Conservation (phyloP, 1,284 basidiomycete species). For the Meripilus lineatus region DNA sequence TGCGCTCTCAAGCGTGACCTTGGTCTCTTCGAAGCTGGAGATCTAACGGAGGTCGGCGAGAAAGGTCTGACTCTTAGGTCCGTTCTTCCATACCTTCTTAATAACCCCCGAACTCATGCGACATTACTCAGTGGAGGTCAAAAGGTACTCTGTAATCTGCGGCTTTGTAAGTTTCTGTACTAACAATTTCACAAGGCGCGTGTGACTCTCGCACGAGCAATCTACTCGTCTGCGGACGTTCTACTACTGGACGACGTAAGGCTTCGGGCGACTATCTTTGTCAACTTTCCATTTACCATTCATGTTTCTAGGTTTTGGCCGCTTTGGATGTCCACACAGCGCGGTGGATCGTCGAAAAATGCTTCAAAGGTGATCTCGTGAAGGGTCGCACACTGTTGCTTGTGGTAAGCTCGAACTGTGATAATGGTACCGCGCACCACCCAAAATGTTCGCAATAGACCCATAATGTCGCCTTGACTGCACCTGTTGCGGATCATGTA, state of each 20-base stretch:
- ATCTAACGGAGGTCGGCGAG: slow-evolving; percentile 69
- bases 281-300: neutral
- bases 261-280: neutral
- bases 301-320: slow-evolving; percentile 35
- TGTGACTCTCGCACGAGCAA: slow-evolving; percentile 68
- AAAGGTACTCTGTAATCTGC: slow-evolving; percentile 34
- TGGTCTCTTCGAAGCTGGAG: slow-evolving; percentile 67
- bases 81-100: neutral
- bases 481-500: slow-evolving; percentile 59
- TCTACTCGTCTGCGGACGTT: slow-evolving; percentile 60
- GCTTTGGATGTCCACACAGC: slow-evolving; percentile 64
- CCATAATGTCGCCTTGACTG: slow-evolving; percentile 65
- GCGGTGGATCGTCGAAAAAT: slow-evolving; percentile 72
- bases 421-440: too few species aligned
- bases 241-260: slow-evolving; percentile 62
- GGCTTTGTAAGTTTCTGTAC: neutral
- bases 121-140: slow-evolving; percentile 57
- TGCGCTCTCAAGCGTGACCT: slow-evolving; percentile 64
- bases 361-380: slow-evolving; percentile 66
- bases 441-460: too few species aligned
- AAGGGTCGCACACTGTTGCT: slow-evolving; percentile 69
- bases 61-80: slow-evolving; percentile 55
- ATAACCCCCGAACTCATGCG: neutral
- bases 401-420: slow-evolving; percentile 64
- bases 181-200: slow-evolving; percentile 38